Percentiles rank a stretch among this genome's conserved stretches.
phyloP scores from a whole-genome alignment of 805 yeast genomes.

The Candida suzukii region DNA sequence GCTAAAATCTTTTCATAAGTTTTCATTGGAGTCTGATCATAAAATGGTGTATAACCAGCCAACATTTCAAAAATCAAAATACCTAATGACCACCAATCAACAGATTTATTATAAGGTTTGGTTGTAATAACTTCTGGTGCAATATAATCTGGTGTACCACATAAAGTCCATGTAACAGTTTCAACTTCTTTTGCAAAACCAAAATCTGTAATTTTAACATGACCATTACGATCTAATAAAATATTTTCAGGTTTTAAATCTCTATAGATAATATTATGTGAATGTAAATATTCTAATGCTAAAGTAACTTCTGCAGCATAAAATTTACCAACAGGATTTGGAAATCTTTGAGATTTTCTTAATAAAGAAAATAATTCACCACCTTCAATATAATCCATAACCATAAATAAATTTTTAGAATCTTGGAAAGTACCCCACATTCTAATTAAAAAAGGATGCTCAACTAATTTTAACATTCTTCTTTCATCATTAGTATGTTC shows the following conservation, averaged over 20 bases:
- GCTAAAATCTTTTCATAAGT: constrained; percentile 52
- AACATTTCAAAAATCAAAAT: constrained; percentile 55
- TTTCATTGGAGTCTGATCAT: constrained; percentile 57
- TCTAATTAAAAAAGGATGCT: constrained; percentile 53
- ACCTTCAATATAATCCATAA: constrained; percentile 61
- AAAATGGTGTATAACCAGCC: constrained; percentile 56
- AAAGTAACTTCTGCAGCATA: constrained; percentile 57
- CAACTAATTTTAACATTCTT: constrained; percentile 48
- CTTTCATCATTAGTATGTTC: constrained; percentile 61
- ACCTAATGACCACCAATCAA: constrained; percentile 63
- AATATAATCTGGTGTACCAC: constrained; percentile 60
- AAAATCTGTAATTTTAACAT: constrained; percentile 53
- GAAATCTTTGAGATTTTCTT: constrained; percentile 51
- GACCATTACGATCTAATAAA: constrained; percentile 51
- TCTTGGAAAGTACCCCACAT: constrained; percentile 69
- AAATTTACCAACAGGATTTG: constrained; percentile 57
- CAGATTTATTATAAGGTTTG: constrained; percentile 55
- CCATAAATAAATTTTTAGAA: constrained; percentile 48
- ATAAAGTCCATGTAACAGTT: constrained; percentile 54
- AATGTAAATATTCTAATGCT: constrained; percentile 52
- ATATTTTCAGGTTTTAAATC: constrained; percentile 59
- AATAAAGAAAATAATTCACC: constrained; percentile 52
- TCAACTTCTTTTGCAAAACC: constrained; percentile 58
- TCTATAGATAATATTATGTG: constrained; percentile 52
- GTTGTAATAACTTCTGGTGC: constrained; percentile 64